Evolutionary conservation across 805 yeast genomes (phyloP).

Genomic region (Myxozyma vanderwaltii): DNA sequence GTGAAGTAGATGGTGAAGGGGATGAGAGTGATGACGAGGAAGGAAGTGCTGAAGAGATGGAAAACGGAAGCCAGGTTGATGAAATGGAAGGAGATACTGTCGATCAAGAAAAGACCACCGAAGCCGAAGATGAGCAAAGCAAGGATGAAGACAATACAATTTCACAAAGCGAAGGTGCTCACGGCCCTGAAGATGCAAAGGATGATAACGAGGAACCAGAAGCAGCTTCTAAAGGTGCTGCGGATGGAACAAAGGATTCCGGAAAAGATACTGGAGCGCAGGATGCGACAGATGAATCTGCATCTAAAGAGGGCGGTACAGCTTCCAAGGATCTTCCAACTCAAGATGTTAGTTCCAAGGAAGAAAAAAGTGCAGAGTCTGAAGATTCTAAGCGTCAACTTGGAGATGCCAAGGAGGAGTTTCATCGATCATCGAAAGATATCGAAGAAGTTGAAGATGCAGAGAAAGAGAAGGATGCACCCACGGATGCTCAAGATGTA

Average conservation of each 20-base stretch:
- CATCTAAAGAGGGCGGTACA: constrained; percentile 11
- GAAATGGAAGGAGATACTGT: constrained; percentile 43
- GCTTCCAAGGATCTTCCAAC: constrained; percentile 11
- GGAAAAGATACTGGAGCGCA: constrained; percentile 26
- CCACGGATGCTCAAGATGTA: not conserved
- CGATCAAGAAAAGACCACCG: constrained; percentile 39
- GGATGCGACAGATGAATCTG: constrained; percentile 14
- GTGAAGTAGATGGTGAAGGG: constrained; percentile 36
- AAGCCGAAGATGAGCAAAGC: constrained; percentile 37
- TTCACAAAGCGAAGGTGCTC: constrained; percentile 67
- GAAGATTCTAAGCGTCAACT: constrained; percentile 62
- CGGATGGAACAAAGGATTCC: constrained; percentile 40
- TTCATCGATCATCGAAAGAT: constrained; percentile 86
- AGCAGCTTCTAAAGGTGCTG: constrained; percentile 58
- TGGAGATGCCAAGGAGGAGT: constrained; percentile 90
- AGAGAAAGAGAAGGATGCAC: constrained; percentile 8
- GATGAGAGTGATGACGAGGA: constrained; percentile 17
- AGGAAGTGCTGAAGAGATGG: constrained; percentile 37
- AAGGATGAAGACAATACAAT: constrained; percentile 46
- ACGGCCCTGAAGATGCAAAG: constrained; percentile 75
- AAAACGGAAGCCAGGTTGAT: constrained; percentile 36
- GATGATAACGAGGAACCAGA: constrained; percentile 53
- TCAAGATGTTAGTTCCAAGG: not conserved
- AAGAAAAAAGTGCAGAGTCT: not conserved
- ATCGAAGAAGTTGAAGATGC: constrained; percentile 60